phyloP scores from a whole-genome alignment of 78 protist genomes.

The Capsaspora owczarzaki region DNA sequence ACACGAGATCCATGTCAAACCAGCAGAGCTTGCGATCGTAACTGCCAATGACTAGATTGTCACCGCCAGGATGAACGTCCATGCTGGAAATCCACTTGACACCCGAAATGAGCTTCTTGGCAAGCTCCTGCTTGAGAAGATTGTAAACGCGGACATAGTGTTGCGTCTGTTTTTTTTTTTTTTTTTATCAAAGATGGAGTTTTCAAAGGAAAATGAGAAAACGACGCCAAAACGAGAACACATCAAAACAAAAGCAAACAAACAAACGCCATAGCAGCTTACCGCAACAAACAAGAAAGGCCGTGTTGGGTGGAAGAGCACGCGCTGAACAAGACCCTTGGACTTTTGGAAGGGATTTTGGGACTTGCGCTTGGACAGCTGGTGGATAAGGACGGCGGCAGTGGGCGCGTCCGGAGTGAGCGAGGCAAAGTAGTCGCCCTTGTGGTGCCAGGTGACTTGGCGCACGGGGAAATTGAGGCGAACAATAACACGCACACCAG shows the following conservation, averaged over 20 bases:
- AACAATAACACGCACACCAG: neutral
- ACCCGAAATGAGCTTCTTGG: conserved; percentile 52
- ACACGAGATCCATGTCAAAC: conserved; percentile 90
- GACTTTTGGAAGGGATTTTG: conserved; percentile 50
- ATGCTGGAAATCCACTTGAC: conserved; percentile 64
- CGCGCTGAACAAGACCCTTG: conserved; percentile 41
- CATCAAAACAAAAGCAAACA: neutral
- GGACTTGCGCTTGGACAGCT: neutral
- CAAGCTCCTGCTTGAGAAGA: conserved; percentile 58
- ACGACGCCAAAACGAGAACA: neutral
- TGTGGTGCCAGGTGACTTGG: conserved; percentile 78
- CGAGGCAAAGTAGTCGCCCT: conserved; percentile 88
- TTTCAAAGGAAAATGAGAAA: neutral
- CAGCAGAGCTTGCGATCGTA: conserved; percentile 82
- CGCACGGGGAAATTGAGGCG: neutral
- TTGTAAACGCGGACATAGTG: conserved; percentile 65
- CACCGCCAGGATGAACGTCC: conserved; percentile 86
- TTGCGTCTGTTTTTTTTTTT: conserved; percentile 38
- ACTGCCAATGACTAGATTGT: conserved; percentile 77
- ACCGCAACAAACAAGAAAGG: conserved; percentile 87
- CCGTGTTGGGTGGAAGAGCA: conserved; percentile 86
- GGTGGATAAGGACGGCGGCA: conserved; percentile 31
- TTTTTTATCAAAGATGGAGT: neutral
- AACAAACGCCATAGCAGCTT: neutral
- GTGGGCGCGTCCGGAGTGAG: conserved; percentile 49